phyloP scores from a whole-genome alignment of 331 rosid species.

The Malus hybrid region DNA sequence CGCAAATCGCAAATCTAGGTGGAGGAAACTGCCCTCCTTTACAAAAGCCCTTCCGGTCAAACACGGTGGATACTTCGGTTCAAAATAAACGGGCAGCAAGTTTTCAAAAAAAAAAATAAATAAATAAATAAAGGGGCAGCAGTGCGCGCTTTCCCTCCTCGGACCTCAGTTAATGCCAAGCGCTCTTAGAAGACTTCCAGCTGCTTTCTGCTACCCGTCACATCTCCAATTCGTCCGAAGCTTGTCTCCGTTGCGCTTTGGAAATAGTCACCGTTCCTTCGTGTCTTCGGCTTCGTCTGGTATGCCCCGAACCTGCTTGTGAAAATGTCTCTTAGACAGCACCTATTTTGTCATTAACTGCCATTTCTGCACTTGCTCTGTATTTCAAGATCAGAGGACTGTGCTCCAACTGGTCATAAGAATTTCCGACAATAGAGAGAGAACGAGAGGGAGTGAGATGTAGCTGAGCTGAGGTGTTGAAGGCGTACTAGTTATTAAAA shows the following conservation, averaged over 20 bases:
- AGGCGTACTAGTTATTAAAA: no score
- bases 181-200: slow-evolving; percentile 21
- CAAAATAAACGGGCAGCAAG: no score
- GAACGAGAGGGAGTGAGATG: slow-evolving; percentile 18
- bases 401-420: slow-evolving; percentile 4
- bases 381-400: slow-evolving; percentile 41
- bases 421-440: slow-evolving; percentile 50
- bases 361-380: slow-evolving; percentile 11
- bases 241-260: slow-evolving; percentile 2
- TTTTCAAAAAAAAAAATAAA: no score
- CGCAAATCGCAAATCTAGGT: no score
- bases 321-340: slow-evolving; percentile 11
- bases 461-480: no score
- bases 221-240: slow-evolving; percentile 3
- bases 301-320: slow-evolving; percentile 19
- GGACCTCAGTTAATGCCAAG: slow-evolving; percentile 5
- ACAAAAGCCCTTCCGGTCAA: no score
- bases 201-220: slow-evolving; percentile 11
- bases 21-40: no score
- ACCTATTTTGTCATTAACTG: not conserved
- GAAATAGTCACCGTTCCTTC: slow-evolving; percentile 11
- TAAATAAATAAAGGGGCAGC: no score
- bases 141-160: not conserved
- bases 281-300: slow-evolving; percentile 13
- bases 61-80: no score